Percentiles rank a stretch among this genome's conserved stretches.
phyloP scores from a whole-genome alignment of 2,329 filamentous ascomycete genomes.

The Epichloe aotearoae region DNA sequence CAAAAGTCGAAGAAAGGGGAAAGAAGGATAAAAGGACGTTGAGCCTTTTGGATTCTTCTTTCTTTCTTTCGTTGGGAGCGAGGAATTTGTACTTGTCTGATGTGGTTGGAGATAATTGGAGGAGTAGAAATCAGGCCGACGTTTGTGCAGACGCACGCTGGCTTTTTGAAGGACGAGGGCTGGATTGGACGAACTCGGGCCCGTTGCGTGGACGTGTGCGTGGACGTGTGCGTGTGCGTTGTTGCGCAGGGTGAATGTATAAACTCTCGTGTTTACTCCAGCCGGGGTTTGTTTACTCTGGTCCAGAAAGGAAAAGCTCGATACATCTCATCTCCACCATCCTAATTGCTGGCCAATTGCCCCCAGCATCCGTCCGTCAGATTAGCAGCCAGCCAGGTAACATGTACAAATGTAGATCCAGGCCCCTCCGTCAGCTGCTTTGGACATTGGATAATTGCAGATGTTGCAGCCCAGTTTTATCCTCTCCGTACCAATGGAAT shows the following conservation, averaged over 20 bases:
- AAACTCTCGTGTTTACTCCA: conserved; percentile 11
- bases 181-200: conserved; percentile 14
- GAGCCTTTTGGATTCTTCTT: conserved; percentile 23
- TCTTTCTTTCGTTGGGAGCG: conserved; percentile 13
- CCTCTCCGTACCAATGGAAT: conserved; percentile 2
- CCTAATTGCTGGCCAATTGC: neutral
- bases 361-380: conserved; percentile 1
- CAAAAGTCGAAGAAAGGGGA: conserved; percentile 33
- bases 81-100: conserved; percentile 11
- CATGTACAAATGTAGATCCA: neutral
- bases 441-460: neutral
- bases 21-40: conserved; percentile 18
- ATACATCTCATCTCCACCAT: conserved; percentile 9
- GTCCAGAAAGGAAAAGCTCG: conserved; percentile 12
- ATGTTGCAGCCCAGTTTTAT: neutral
- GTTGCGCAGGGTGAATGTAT: conserved; percentile 14
- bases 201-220: conserved; percentile 4
- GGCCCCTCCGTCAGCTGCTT: neutral
- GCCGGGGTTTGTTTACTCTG: conserved; percentile 14
- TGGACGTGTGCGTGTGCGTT: conserved; percentile 5
- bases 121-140: conserved; percentile 17
- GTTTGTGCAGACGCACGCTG: conserved; percentile 19
- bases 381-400: too few species aligned
- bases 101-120: conserved; percentile 27
- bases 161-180: conserved; percentile 27